Conservation (phyloP, 2,329 filamentous ascomycete genomes). For the Mariannaea elegans region DNA sequence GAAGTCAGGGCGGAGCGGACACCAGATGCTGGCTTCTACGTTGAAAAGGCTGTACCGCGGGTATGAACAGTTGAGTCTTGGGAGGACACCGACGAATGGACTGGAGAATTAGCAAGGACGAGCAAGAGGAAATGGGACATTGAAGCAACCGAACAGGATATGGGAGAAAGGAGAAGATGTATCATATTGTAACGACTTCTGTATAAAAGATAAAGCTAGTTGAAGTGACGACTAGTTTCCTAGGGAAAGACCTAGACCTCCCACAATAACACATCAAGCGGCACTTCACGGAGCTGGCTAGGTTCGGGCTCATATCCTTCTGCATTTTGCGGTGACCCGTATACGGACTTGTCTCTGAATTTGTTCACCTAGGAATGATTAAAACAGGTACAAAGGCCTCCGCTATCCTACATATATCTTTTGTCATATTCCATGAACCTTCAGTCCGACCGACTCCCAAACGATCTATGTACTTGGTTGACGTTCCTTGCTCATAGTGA, state of each 20-base stretch:
- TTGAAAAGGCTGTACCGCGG: constrained; percentile 66
- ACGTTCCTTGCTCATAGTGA: too few species aligned
- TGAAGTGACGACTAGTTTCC: constrained; percentile 3
- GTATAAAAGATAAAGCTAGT: constrained; percentile 32
- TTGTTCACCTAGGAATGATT: too few species aligned
- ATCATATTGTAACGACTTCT: constrained; percentile 45
- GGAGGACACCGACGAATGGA: not conserved
- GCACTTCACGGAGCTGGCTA: not conserved
- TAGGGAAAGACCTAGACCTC: constrained; percentile 12
- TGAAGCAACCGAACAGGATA: not conserved
- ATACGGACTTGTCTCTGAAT: too few species aligned
- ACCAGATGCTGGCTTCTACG: constrained; percentile 82
- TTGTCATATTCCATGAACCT: not conserved
- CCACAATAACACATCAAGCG: constrained; percentile 22
- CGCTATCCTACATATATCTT: not conserved
- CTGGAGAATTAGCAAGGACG: not conserved
- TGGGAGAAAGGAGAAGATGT: constrained; percentile 28
- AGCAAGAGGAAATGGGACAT: not conserved
- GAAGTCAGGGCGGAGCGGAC: constrained; percentile 77
- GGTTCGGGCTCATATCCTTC: not conserved
- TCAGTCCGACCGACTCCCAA: not conserved
- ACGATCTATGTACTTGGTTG: not conserved
- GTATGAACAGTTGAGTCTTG: constrained; percentile 12
- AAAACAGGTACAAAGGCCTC: too few species aligned
- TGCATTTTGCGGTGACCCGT: not conserved